These are phyloP conservation scores for Sporothrix dimorphospora DNA, from an alignment of 2,329 filamentous ascomycete species.

Conservation along the genomic window DNA sequence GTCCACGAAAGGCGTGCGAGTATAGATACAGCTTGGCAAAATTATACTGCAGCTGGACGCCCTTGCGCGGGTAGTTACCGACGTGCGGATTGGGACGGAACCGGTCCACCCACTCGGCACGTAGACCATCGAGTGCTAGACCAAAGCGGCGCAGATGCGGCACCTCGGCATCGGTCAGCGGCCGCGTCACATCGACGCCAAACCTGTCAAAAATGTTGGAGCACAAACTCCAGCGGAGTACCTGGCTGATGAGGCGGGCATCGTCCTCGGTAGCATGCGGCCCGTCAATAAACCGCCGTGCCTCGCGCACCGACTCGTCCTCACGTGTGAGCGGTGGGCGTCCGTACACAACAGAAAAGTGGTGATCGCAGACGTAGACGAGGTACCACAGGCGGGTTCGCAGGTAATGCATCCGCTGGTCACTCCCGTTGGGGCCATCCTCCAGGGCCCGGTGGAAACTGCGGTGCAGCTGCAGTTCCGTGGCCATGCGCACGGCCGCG, in stretches of 20 bases:
- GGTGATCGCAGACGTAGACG: slow-evolving; percentile 28
- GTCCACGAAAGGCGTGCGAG: slow-evolving; percentile 40
- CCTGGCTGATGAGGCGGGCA: slow-evolving; percentile 33
- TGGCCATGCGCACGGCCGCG: slow-evolving; percentile 24
- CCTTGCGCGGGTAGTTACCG: slow-evolving; percentile 42
- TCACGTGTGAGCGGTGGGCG: slow-evolving; percentile 32
- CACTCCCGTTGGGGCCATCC: not conserved
- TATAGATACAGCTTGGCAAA: slow-evolving; percentile 43
- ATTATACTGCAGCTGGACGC: slow-evolving; percentile 41
- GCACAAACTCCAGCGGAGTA: slow-evolving; percentile 31
- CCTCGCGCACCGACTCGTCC: not conserved
- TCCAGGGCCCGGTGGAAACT: not conserved
- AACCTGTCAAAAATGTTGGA: slow-evolving; percentile 32
- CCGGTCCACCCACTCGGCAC: slow-evolving; percentile 36
- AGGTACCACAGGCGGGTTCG: slow-evolving; percentile 20
- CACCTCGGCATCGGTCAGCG: slow-evolving; percentile 32
- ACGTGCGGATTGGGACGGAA: slow-evolving; percentile 37
- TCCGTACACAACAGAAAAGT: slow-evolving; percentile 28
- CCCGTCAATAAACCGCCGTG: slow-evolving; percentile 25
- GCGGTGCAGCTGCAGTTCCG: slow-evolving; percentile 19
- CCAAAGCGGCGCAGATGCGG: slow-evolving; percentile 34
- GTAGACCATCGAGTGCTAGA: slow-evolving; percentile 35
- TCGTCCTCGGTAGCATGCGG: slow-evolving; percentile 31
- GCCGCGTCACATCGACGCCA: slow-evolving; percentile 24
- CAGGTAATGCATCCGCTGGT: not conserved